Evolutionary conservation across 2,329 filamentous ascomycete genomes (phyloP), one percentile per base, ranked within the genome.

Genomic region (Curvularia eragrostidis): DNA sequence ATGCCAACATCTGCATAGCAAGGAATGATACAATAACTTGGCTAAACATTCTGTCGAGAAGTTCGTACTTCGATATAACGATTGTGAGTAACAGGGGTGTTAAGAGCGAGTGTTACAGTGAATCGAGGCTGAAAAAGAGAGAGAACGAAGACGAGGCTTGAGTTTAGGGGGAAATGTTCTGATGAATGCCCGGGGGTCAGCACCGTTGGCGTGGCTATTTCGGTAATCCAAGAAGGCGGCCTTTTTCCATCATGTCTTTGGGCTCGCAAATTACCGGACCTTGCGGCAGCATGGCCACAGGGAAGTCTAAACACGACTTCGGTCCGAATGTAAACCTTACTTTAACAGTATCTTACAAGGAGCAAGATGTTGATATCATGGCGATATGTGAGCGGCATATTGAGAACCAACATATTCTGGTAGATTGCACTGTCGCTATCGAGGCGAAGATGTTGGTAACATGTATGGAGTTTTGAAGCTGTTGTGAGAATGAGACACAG

Each of bases 1-100:
- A 48, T 30, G 32, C 56, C 23, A 52, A 24, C 52, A 52, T 42
- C 18, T 56, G 48, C 48, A 59, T 38, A 13, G 56, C 52, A 23
- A 56, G 15, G 10, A 56, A 43, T 10, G 53, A 18, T 18, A 44
- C 5, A 23, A 39, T 18, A 34, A 48, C n/a, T 30, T 44, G 38
- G 8, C 32, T 24, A 23, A 52, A 38, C 56, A 56, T 59, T 8
- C 34, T 59, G 21, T 18, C 23, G n/a, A 34, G 15, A 15, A 46
- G 12, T 19, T 21, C 30, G 19, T 8, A 7, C 6, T 50, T 8
- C 18, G 13, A 41, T 44, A 15, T 38, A 12, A 32, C 18, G 19
- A 21, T 21, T n/a, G 41, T 28, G 39, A 15, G 21, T 18, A 46
- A 18, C 19, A 39, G 44, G n/a, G 3, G 36, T 21, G 34, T 18